Percentiles rank a stretch among this genome's conserved stretches.
Conservation (phyloP, 2,329 filamentous ascomycete genomes). For the Exophiala aquamarina region DNA sequence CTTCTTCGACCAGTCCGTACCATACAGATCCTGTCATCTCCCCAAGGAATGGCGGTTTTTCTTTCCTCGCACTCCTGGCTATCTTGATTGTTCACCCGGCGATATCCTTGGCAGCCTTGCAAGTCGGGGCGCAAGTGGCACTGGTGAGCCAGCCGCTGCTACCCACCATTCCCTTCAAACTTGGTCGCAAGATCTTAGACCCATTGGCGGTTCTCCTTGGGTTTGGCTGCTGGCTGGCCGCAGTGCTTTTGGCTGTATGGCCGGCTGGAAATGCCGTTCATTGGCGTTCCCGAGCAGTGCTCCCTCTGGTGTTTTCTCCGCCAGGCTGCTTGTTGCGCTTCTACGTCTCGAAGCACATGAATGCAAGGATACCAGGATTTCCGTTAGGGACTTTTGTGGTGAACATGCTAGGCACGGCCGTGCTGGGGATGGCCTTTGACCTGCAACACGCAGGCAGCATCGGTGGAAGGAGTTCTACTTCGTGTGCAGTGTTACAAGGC, state of each 20-base stretch:
- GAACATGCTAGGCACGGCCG: constrained; percentile 71
- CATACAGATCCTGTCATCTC: constrained; percentile 35
- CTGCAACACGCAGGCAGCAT: constrained; percentile 62
- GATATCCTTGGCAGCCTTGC: constrained; percentile 66
- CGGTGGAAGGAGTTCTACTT: constrained; percentile 41
- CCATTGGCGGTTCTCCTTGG: constrained; percentile 61
- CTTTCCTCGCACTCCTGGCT: constrained; percentile 72
- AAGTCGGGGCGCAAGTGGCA: constrained; percentile 71
- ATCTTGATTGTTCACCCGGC: constrained; percentile 68
- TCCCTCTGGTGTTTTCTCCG: constrained; percentile 76
- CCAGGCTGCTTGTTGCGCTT: constrained; percentile 71
- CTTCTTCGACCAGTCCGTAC: constrained; percentile 43
- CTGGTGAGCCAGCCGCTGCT: constrained; percentile 55
- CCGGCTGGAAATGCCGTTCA: constrained; percentile 56
- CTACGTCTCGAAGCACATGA: constrained; percentile 67
- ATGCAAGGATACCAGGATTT: constrained; percentile 63
- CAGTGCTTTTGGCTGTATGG: constrained; percentile 65
- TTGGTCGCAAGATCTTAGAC: constrained; percentile 62
- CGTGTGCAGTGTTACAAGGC: constrained; percentile 64
- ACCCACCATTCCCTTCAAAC: constrained; percentile 57
- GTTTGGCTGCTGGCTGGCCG: constrained; percentile 70
- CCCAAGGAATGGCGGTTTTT: constrained; percentile 68
- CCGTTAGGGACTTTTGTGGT: constrained; percentile 79
- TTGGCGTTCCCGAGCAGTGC: constrained; percentile 73
- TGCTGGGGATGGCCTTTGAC: constrained; percentile 74